phyloP scores from a whole-genome alignment of 257 asterid species.

The Solanum pinnatisectum region DNA sequence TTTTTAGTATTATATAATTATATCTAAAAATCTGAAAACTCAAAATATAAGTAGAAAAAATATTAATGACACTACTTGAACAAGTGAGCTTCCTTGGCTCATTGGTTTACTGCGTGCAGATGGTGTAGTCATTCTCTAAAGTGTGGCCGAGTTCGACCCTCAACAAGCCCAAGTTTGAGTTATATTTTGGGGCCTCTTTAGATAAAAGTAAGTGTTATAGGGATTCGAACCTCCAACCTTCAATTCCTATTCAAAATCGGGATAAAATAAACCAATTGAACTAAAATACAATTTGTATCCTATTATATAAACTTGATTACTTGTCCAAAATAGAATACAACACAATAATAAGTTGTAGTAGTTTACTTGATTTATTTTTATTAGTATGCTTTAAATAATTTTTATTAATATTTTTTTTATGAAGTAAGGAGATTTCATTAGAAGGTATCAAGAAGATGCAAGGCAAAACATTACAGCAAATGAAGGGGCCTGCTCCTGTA shows the following conservation, averaged over 20 bases:
- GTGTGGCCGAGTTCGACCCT: not conserved
- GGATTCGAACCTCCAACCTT: not conserved
- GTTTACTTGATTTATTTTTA: not conserved
- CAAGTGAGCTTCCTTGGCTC: not conserved
- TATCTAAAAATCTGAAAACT: not conserved
- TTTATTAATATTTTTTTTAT: no score
- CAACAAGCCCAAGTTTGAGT: not conserved
- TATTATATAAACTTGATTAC: no score
- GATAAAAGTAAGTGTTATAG: not conserved
- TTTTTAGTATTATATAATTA: not conserved
- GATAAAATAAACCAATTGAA: no score
- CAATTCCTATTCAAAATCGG: not conserved
- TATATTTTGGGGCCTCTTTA: not conserved
- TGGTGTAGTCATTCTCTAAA: not conserved
- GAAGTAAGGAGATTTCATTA: no score
- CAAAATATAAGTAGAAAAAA: not conserved
- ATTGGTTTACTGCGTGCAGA: not conserved
- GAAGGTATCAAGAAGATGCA: no score
- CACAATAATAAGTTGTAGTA: not conserved
- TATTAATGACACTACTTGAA: not conserved
- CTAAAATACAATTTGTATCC: not conserved
- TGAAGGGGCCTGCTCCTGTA: no score
- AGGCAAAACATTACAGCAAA: no score
- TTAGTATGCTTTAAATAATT: not conserved
- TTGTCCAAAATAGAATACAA: not conserved